phyloP scores from a whole-genome alignment of 2,329 filamentous ascomycete species.

The Fusarium sp. region DNA sequence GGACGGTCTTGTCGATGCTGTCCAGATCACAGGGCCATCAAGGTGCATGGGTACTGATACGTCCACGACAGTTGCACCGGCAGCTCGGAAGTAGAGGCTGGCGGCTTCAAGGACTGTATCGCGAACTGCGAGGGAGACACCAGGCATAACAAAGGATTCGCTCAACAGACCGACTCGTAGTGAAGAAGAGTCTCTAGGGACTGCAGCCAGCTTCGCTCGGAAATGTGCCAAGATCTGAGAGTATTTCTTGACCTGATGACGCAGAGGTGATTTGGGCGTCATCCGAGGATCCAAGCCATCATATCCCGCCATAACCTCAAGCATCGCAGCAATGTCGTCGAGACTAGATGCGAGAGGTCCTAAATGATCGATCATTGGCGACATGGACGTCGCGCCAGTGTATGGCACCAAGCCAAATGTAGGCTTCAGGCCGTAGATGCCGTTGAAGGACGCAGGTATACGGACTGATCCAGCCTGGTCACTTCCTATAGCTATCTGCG shows the following conservation, averaged over 20 bases:
- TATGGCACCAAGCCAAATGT: slow-evolving; percentile 58
- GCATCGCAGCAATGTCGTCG: slow-evolving; percentile 48
- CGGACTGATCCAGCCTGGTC: slow-evolving; percentile 50
- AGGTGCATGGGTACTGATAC: slow-evolving; percentile 62
- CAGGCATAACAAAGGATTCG: slow-evolving; percentile 56
- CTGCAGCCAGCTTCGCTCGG: slow-evolving; percentile 10
- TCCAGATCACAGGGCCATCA: slow-evolving; percentile 53
- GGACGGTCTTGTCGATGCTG: slow-evolving; percentile 49
- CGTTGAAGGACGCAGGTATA: slow-evolving; percentile 47
- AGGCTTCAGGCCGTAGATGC: slow-evolving; percentile 53
- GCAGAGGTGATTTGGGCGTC: slow-evolving; percentile 54
- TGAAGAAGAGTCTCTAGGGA: slow-evolving; percentile 45
- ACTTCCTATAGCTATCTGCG: slow-evolving; percentile 45
- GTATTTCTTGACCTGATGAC: slow-evolving; percentile 52
- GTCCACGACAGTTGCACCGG: slow-evolving; percentile 58
- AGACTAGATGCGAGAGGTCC: slow-evolving; percentile 57
- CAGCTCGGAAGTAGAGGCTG: slow-evolving; percentile 46
- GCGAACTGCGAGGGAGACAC: slow-evolving; percentile 54
- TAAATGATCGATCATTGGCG: slow-evolving; percentile 58
- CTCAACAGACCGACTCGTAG: slow-evolving; percentile 57
- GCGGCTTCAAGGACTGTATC: slow-evolving; percentile 53
- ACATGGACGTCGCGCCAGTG: slow-evolving; percentile 54
- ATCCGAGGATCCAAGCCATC: slow-evolving; percentile 59
- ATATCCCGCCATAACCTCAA: slow-evolving; percentile 57
- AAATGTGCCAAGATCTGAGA: slow-evolving; percentile 24